Evolutionary conservation across 2,329 filamentous ascomycete genomes (phyloP).

Genomic region (Penicillium sp.): DNA sequence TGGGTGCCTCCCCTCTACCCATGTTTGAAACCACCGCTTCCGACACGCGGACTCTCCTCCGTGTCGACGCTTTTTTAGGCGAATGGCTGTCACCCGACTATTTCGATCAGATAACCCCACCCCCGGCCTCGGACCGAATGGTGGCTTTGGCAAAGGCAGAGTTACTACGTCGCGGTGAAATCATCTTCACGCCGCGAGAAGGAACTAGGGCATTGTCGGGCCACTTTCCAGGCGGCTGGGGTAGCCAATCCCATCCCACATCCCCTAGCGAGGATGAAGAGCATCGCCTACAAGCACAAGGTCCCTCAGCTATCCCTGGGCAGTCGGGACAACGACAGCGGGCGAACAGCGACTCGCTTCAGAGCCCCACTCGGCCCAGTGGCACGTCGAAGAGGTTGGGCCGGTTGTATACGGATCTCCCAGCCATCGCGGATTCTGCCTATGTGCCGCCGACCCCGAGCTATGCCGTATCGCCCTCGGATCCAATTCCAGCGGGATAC

Average conservation of each 20-base stretch:
- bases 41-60: constrained; percentile 53
- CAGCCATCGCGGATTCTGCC: constrained; percentile 39
- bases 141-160: constrained; percentile 86
- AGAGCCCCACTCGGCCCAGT: constrained; percentile 26
- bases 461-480: constrained; percentile 79
- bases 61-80: constrained; percentile 89
- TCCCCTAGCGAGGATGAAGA: constrained; percentile 35
- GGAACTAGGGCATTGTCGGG: constrained; percentile 45
- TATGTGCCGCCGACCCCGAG: constrained; percentile 80
- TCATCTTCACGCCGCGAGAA: constrained; percentile 51
- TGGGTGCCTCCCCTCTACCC: constrained; percentile 3
- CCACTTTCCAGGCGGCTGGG: constrained; percentile 62
- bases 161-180: constrained; percentile 75
- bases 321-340: constrained; percentile 47
- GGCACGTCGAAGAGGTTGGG: constrained; percentile 29
- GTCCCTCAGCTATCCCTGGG: background rate
- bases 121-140: constrained; percentile 85
- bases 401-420: constrained; percentile 38
- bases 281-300: constrained; percentile 2
- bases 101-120: constrained; percentile 88
- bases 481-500: constrained; percentile 84
- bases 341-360: constrained; percentile 50
- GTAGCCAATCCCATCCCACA: constrained; percentile 39
- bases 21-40: constrained; percentile 2
- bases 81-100: constrained; percentile 96